These are phyloP conservation scores for Rhododendron ferrugineum DNA, from an alignment of 148 eudicot species.

Conservation along the genomic window DNA sequence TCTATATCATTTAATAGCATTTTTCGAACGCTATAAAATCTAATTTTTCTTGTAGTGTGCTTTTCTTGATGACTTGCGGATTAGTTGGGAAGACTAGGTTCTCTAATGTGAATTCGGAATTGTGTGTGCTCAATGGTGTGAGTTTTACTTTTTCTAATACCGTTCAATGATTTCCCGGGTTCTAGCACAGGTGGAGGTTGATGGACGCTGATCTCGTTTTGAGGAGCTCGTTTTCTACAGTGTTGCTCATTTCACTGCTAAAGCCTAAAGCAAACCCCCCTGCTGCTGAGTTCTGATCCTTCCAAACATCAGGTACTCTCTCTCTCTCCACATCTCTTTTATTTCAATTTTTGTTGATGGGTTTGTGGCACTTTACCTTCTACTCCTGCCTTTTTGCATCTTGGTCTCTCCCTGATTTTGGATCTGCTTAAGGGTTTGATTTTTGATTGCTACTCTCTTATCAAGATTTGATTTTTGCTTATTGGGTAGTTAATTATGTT, in stretches of 20 bases:
- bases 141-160: too few species aligned
- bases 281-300: constrained; percentile 7
- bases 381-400: not conserved
- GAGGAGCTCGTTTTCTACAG: constrained; percentile 4
- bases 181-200: too few species aligned
- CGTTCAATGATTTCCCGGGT: too few species aligned
- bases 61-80: too few species aligned
- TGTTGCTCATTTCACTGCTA: constrained; percentile 6
- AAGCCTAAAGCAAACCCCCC: not conserved
- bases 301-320: not conserved
- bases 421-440: constrained; percentile 10
- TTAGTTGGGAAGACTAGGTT: too few species aligned
- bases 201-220: too few species aligned
- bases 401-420: constrained; percentile 8
- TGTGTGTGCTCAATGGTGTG: too few species aligned
- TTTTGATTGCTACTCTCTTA: not conserved
- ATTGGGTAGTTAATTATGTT: not conserved
- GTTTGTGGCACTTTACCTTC: constrained; percentile 6
- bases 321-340: not conserved
- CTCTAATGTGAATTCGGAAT: too few species aligned
- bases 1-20: too few species aligned
- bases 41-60: too few species aligned
- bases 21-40: too few species aligned
- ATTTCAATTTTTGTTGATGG: not conserved
- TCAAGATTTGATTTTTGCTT: constrained; percentile 6